Conservation (phyloP, 2,329 filamentous ascomycete species). For the Drechmeria coniospora region DNA sequence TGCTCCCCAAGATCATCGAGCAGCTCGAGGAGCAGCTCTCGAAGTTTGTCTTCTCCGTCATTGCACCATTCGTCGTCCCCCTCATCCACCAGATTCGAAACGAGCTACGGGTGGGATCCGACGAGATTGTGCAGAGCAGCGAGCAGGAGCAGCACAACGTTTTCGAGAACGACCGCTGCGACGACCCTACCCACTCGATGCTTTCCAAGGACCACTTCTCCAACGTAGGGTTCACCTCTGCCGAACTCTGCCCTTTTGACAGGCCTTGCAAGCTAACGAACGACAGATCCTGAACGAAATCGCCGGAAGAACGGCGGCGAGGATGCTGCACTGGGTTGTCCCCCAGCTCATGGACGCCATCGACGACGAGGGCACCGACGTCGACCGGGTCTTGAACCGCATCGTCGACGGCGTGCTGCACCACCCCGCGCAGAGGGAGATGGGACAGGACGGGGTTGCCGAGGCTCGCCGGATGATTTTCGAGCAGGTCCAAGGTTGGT, state of each 20-base stretch:
- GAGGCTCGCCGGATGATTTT: constrained; percentile 71
- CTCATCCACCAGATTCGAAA: constrained; percentile 76
- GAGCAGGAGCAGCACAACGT: constrained; percentile 74
- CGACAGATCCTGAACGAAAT: constrained; percentile 63
- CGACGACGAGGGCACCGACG: constrained; percentile 60
- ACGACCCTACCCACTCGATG: constrained; percentile 89
- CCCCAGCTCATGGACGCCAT: constrained; percentile 80
- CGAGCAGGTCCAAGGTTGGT: constrained; percentile 68
- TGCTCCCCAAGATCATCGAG: constrained; percentile 72
- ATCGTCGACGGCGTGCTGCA: constrained; percentile 77
- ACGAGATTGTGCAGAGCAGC: constrained; percentile 75
- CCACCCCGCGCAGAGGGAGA: constrained; percentile 64
- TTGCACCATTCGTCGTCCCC: constrained; percentile 76
- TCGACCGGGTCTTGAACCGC: constrained; percentile 54
- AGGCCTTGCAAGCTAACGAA: constrained; percentile 1
- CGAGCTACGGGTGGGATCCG: constrained; percentile 73
- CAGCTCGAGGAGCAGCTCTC: constrained; percentile 78
- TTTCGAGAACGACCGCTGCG: constrained; percentile 61
- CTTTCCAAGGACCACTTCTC: constrained; percentile 91
- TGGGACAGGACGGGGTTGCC: constrained; percentile 51
- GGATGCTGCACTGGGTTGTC: constrained; percentile 70
- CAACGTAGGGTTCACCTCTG: constrained; percentile 35
- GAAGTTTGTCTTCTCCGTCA: constrained; percentile 78
- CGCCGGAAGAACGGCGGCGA: constrained; percentile 66
- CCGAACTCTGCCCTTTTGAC: not conserved